Conservation (phyloP, 495 filamentous ascomycete species). For the Neurospora tetrasperma region DNA sequence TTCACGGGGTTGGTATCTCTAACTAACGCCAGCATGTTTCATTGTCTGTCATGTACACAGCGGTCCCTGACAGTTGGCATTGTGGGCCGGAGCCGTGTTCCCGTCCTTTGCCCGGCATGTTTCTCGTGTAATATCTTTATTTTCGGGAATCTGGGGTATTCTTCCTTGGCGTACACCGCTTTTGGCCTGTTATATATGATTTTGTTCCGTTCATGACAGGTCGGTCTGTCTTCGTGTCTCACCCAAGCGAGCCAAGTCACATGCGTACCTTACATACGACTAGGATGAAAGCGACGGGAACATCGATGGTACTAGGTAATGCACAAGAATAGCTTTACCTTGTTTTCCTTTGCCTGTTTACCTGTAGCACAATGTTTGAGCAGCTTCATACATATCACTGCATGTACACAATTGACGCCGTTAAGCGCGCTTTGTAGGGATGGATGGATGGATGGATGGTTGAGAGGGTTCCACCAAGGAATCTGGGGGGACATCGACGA, state of each 20-base stretch:
- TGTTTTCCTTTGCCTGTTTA: neutral
- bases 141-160: neutral
- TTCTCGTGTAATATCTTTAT: neutral
- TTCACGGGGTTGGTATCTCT: neutral
- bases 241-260: neutral
- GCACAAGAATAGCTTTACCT: neutral
- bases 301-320: neutral
- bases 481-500: neutral
- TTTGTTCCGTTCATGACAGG: neutral
- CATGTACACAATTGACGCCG: neutral
- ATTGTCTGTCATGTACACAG: neutral
- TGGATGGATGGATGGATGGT: neutral
- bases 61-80: neutral
- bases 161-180: neutral
- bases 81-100: neutral
- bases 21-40: neutral
- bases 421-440: neutral
- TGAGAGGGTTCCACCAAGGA: neutral
- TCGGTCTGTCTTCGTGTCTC: neutral
- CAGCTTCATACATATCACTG: neutral
- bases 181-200: neutral
- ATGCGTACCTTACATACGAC: neutral
- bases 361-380: neutral
- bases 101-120: no score
- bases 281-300: neutral